Base-by-base conservation (phyloP, 192 early-diverging fungal species). In the Coemansia javaensis region DNA sequence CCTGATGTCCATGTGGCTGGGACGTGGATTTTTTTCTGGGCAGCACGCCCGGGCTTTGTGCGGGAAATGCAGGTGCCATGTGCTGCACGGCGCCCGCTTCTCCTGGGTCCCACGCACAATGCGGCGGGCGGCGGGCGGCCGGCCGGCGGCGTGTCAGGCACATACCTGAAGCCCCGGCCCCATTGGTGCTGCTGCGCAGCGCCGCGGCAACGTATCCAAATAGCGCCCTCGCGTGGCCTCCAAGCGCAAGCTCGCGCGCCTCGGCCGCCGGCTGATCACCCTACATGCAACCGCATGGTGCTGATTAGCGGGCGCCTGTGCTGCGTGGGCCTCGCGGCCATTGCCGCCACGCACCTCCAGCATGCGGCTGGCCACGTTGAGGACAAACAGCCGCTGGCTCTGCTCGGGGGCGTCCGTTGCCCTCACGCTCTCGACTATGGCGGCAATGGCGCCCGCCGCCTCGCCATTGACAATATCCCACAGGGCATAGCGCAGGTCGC, bases 161-260 rank as follows among this genome's bases (percentile, higher is more conserved):
- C n/a, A n/a, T n/a, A n/a, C n/a, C n/a, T n/a, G n/a, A n/a, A n/a
- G n/a, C n/a, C n/a, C n/a, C n/a, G n/a, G n/a, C n/a, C n/a, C n/a
- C n/a, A n/a, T n/a, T n/a, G n/a, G n/a, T n/a, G n/a, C 25, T 15
- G 20, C 15, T 21, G 16, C 41, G 4, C 15, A 32, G 50, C 50
- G n/a, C 33, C 6, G 15, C 7, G 17, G 14, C 30, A 21, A 74
- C 52, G 35, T 50, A 51, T 11, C 30, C 42, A 31, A 74, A 59
- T 54, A 74, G 42, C 15, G 31, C 31, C 34, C 50, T 54, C 43
- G 63, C 63, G 53, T 74, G 70, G 24, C 51, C 40, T 34, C 59
- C 59, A 47, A 66, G 43, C 25, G 70, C 63, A 14, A 38, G 50
- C 30, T 36, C 47, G 41, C 54, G 70, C 12, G 70, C 63, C 41